Percentiles rank a stretch among this genome's conserved stretches.
phyloP scores from a whole-genome alignment of 2,329 filamentous ascomycete species.

The Cytospora paraplurivora region DNA sequence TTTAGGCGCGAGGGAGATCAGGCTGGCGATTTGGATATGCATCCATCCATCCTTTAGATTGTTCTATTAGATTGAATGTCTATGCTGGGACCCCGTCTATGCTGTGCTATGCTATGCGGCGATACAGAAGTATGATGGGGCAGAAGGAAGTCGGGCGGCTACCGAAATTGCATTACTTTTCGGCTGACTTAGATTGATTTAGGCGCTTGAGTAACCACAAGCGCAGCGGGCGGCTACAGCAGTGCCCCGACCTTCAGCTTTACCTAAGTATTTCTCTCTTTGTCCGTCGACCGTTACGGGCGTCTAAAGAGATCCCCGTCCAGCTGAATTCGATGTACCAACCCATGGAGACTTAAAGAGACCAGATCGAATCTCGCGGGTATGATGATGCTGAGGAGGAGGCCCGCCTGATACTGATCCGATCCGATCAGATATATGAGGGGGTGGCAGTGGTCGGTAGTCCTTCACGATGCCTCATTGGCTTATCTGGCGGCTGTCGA shows the following conservation, averaged over 20 bases:
- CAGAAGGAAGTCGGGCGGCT: constrained; percentile 22
- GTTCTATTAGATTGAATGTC: too few species aligned
- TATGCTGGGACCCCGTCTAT: too few species aligned
- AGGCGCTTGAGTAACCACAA: constrained; percentile 22
- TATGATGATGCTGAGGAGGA: constrained; percentile 7
- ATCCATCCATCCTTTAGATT: not conserved
- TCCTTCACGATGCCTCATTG: constrained; percentile 18
- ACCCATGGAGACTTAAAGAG: not conserved
- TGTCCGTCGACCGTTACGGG: constrained; percentile 12
- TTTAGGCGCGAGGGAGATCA: constrained; percentile 17
- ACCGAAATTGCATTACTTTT: constrained; percentile 3
- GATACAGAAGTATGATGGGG: not conserved
- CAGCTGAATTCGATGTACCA: constrained; percentile 17
- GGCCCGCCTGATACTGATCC: constrained; percentile 7
- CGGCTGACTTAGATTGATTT: not conserved
- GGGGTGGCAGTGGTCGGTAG: not conserved
- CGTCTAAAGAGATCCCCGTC: constrained; percentile 20
- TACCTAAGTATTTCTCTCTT: not conserved
- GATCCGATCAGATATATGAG: not conserved
- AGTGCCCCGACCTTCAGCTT: not conserved
- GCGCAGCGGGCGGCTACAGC: constrained; percentile 12
- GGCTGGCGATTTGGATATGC: not conserved
- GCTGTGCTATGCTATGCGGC: constrained; percentile 11
- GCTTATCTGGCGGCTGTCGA: constrained; percentile 26
- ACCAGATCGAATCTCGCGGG: constrained; percentile 11